Percentiles rank a stretch among this genome's conserved stretches.
These are phyloP conservation scores for Scopulariopsis brevicaulis DNA, from an alignment of 2,329 filamentous ascomycete species.

Conservation along the genomic window DNA sequence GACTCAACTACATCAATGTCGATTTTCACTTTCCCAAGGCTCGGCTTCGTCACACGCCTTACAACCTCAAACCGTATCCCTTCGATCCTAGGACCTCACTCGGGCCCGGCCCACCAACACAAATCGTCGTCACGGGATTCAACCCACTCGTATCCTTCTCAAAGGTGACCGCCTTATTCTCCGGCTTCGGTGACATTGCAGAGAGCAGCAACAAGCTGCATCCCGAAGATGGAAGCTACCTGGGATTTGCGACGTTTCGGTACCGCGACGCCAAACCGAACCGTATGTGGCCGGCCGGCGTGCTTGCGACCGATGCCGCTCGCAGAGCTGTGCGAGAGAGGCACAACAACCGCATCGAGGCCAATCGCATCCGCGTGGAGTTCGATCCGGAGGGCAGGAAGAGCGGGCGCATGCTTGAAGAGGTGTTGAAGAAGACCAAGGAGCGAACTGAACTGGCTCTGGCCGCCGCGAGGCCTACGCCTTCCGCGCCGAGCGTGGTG, in stretches of 20 bases:
- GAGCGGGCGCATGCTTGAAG: constrained; percentile 68
- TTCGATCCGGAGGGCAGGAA: constrained; percentile 81
- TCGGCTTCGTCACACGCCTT: constrained; percentile 60
- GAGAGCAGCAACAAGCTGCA: constrained; percentile 92
- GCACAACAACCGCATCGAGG: constrained; percentile 70
- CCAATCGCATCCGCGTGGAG: constrained; percentile 67
- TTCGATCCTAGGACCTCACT: constrained; percentile 78
- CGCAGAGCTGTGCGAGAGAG: constrained; percentile 68
- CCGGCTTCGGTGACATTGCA: constrained; percentile 75
- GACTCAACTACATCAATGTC: constrained; percentile 55
- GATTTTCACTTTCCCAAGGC: constrained; percentile 61
- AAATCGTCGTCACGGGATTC: constrained; percentile 92
- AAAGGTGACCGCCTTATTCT: constrained; percentile 66
- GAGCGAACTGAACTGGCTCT: constrained; percentile 28
- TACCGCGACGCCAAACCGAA: constrained; percentile 59
- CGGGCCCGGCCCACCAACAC: constrained; percentile 78
- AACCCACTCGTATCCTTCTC: constrained; percentile 77
- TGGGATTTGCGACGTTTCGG: constrained; percentile 85
- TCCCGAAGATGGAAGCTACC: constrained; percentile 83
- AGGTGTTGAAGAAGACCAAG: constrained; percentile 57
- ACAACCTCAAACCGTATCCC: constrained; percentile 68
- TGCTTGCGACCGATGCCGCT: constrained; percentile 69
- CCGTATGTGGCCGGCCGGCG: constrained; percentile 36
- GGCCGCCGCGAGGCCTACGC: constrained; percentile 9
- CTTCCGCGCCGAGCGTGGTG: constrained; percentile 12